Conservation (phyloP, 305 asterid genomes). For the Fraxinus angustifolia region DNA sequence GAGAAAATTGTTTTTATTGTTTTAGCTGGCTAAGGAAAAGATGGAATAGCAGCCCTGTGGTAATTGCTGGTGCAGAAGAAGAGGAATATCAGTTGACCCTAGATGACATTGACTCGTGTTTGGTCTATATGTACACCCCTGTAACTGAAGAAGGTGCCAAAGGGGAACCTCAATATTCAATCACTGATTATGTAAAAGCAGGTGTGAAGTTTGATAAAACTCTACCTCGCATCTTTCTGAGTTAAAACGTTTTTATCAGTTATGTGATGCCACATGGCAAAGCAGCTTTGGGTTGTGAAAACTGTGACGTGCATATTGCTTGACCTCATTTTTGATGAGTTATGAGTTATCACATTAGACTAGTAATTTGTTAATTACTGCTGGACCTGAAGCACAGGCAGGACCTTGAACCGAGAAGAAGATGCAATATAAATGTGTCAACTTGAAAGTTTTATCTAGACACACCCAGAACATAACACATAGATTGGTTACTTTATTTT, state of each 20-base stretch:
- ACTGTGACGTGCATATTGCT: neutral
- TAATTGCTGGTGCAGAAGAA: slow-evolving; percentile 85
- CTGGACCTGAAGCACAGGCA: slow-evolving; percentile 2
- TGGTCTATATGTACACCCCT: slow-evolving; percentile 95
- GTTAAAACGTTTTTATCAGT: neutral
- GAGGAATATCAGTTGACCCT: slow-evolving; percentile 73
- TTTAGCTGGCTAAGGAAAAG: slow-evolving; percentile 87
- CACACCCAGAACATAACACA: neutral
- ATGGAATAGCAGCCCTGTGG: slow-evolving; percentile 92
- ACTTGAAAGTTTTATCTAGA: neutral
- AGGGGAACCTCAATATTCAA: slow-evolving; percentile 98
- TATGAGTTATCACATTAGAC: slow-evolving; percentile 5
- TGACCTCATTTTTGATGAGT: slow-evolving; percentile 5
- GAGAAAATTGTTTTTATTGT: slow-evolving; percentile 20
- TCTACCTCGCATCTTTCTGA: slow-evolving; percentile 8
- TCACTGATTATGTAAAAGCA: slow-evolving; percentile 91
- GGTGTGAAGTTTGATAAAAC: slow-evolving; percentile 40
- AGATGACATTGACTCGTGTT: slow-evolving; percentile 82
- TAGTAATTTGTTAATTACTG: neutral
- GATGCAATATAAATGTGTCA: neutral
- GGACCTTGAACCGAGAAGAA: neutral
- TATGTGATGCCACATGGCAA: neutral
- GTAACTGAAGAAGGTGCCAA: slow-evolving; percentile 92
- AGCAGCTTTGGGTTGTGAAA: neutral
- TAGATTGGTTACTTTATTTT: neutral